These are phyloP conservation scores for Luvunga scandens DNA, from an alignment of 345 rosid species.

Conservation along the genomic window DNA sequence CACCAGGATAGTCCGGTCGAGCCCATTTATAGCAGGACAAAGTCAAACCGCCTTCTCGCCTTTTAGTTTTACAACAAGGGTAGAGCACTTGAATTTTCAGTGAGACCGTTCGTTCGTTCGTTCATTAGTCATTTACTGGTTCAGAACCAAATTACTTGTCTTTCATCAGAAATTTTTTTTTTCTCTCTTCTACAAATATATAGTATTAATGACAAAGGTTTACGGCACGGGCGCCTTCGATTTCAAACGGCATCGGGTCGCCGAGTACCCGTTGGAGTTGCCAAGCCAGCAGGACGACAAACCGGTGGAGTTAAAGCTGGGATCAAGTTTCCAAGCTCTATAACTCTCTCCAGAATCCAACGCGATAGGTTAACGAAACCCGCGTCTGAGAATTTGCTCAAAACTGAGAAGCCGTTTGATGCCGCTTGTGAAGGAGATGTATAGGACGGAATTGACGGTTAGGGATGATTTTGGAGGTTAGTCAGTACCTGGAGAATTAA, in stretches of 20 bases:
- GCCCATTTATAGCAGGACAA: neutral
- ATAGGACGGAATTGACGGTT: conserved; percentile 71
- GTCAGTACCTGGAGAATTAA: conserved; percentile 94
- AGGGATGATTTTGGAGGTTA: conserved; percentile 89
- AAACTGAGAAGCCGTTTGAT: conserved; percentile 58
- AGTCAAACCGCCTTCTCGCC: neutral
- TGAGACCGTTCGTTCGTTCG: neutral
- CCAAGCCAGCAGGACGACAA: conserved; percentile 42
- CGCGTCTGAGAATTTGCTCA: conserved; percentile 81
- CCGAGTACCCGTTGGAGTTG: conserved; percentile 83
- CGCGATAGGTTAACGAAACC: conserved; percentile 78
- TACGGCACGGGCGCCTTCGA: conserved; percentile 93
- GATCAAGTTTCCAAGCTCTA: conserved; percentile 66
- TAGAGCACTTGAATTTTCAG: neutral
- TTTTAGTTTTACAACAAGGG: too few species aligned
- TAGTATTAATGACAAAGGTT: conserved; percentile 63
- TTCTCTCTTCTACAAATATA: neutral
- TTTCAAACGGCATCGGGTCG: conserved; percentile 98
- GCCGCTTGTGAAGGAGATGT: conserved; percentile 79
- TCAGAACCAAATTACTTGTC: conserved; percentile 1
- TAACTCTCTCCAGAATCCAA: conserved; percentile 85
- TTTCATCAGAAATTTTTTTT: neutral
- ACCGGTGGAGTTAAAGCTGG: conserved; percentile 54
- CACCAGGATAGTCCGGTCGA: neutral
- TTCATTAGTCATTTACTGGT: neutral